Evolutionary conservation across 2,329 filamentous ascomycete species (phyloP).

Genomic region (Didymella arachidicola): DNA sequence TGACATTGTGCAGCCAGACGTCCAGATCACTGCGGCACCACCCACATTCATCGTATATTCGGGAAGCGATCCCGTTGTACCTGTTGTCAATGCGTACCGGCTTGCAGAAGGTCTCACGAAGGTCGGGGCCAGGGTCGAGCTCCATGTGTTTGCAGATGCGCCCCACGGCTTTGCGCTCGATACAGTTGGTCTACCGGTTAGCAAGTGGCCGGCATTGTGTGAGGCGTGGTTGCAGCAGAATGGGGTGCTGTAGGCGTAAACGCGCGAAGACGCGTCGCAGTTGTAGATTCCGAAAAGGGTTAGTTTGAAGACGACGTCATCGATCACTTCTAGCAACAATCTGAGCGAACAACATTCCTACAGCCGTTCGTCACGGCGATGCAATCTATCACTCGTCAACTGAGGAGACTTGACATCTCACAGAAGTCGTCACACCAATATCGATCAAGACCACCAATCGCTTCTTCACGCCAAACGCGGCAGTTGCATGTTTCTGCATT

Average conservation of each 20-base stretch:
- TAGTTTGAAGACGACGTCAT: constrained; percentile 21
- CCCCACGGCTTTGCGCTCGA: constrained; percentile 34
- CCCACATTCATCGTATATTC: constrained; percentile 31
- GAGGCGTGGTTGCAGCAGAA: constrained; percentile 29
- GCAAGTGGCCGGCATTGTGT: constrained; percentile 26
- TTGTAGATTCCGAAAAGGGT: neutral
- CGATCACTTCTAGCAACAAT: constrained; percentile 5
- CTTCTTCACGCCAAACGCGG: neutral
- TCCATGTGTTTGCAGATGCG: constrained; percentile 33
- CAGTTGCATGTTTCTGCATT: constrained; percentile 21
- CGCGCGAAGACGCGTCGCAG: neutral
- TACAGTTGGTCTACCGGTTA: constrained; percentile 24
- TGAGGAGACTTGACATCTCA: neutral
- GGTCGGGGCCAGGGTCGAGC: constrained; percentile 22
- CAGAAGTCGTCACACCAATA: neutral
- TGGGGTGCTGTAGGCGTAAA: constrained; percentile 16
- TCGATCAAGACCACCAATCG: neutral
- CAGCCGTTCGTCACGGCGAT: constrained; percentile 3
- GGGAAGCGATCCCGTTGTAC: constrained; percentile 30
- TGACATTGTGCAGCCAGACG: constrained; percentile 30
- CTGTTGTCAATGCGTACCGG: constrained; percentile 29
- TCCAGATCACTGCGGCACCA: constrained; percentile 21
- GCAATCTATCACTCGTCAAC: neutral
- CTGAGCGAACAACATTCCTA: neutral
- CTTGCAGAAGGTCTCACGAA: constrained; percentile 24